Base-by-base conservation (phyloP, 306 rosid genomes). In the Hippophae tibetana region DNA sequence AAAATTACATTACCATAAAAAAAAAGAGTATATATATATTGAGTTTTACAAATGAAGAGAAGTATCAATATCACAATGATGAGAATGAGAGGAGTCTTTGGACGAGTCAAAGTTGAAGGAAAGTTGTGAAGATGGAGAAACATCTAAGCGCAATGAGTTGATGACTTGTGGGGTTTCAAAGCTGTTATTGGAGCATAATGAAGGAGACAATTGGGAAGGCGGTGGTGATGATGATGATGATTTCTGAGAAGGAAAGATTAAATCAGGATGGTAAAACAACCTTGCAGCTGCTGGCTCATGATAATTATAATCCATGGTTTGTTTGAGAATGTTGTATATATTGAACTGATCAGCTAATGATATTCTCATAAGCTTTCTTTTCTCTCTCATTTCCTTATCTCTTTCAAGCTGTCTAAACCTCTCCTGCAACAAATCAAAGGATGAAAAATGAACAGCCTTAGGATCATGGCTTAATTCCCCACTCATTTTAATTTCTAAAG, bases 301-400 rank as follows among this genome's bases (percentile, higher is more conserved):
- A 18, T 74, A 58, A 52, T 48, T 23, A 13, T 12, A 43, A 58
- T 25, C 49, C 13, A 25, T 60, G 27, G 50, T 62, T 55, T 77
- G 12, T 12, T 31, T 59, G 18, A 31, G 26, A 43, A 31, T 40
- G 27, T n/a, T 63, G 1, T 18, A 18, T 18, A 18, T 18, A 49
- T 42, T 13, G 11, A 47, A 47, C 13, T 25, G 58, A 46, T 71
- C 77, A 10, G 76, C 65, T 31, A 73, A 68, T 31, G 71, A 64
- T 54, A 70, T 58, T 66, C 75, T 78, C 61, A 68, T 57, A 25
- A 79, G 77, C 84, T 82, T 90, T 64, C 72, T 84, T 57, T 86
- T 90, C 45, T 88, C 85, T 46, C 99, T 88, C 90, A 88, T 85
- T 65, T 84, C 86, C 70, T 86, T 93, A 67, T 72, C 88, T 80